Percentiles rank a stretch among this genome's conserved stretches.
These are phyloP conservation scores for Saccharomycopsis fodiens DNA, from an alignment of 805 yeast species.

Conservation along the genomic window DNA sequence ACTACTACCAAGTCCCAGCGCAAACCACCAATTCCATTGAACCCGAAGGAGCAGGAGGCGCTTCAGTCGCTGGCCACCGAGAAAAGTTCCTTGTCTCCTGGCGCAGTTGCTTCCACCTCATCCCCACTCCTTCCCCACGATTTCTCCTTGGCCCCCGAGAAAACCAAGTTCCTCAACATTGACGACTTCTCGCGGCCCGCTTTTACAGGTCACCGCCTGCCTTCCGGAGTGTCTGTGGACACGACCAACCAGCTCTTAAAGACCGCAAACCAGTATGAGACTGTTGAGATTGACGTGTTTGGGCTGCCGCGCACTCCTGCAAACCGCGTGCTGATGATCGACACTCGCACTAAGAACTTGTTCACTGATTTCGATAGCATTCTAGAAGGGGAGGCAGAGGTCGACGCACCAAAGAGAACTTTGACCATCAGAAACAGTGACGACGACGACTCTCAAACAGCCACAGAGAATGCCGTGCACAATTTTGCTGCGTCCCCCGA, in stretches of 20 bases:
- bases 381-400: not conserved
- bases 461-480: not conserved
- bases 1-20: no score
- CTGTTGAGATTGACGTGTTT: slow-evolving; percentile 9
- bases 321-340: slow-evolving; percentile 4
- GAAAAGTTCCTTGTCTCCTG: no score
- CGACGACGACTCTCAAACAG: not conserved
- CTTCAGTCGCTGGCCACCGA: no score
- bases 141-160: slow-evolving; percentile 1
- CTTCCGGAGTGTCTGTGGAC: slow-evolving; percentile 1
- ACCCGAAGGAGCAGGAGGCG: no score
- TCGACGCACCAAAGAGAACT: slow-evolving; percentile 5
- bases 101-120: not conserved
- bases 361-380: slow-evolving; percentile 12
- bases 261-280: slow-evolving; percentile 6
- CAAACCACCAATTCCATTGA: no score
- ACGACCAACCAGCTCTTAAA: slow-evolving; percentile 3
- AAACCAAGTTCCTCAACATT: not conserved
- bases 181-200: slow-evolving; percentile 1
- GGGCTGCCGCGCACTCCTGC: slow-evolving; percentile 3
- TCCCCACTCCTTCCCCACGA: not conserved
- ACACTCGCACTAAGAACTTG: slow-evolving; percentile 7
- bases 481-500: not conserved
- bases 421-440: slow-evolving; percentile 5
- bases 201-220: not conserved